Base-by-base conservation (phyloP, 192 early-diverging fungal genomes). In the Phycomyces nitens region DNA sequence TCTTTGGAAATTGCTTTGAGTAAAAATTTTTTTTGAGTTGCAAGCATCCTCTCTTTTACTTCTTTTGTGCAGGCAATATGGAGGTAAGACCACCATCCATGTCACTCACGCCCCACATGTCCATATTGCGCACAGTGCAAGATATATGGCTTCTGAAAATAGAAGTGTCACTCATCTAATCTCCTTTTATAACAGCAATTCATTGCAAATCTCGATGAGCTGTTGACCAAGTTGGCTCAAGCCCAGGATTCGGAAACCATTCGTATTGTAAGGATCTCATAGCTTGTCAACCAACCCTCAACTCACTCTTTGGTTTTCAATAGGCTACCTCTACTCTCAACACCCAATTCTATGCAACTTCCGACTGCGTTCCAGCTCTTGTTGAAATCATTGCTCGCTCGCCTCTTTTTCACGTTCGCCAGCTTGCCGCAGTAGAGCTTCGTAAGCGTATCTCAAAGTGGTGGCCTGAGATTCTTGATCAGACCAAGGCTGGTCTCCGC, bases 341-440 rank as follows among this genome's bases (percentile, higher is more conserved):
- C 76, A 83, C 80, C 62, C 81, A 92, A 69, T 92, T 79, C 75
- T 95, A 89, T 69, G 78, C 77, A 21, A 73, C 75, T n/a, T 60
- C 80, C 23, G 69, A 78, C 26, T 92, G 93, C 66, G 82, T 95
- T n/a, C 89, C 93, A 52, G 93, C 89, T 38, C 81, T 94, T 57
- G 77, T 89, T 51, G 79, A 91, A 54, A 87, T 95, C 49, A 80
- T 89, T 54, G 75, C 78, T 56, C 82, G 76, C 38, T 85, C 83
- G 49, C 59, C 81, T 57, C 78, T 88, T 60, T 72, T 78, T 66
- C 80, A 88, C 75, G 77, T 96, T 40, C 90, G 93, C 44, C 93
- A 95, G 73, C 77, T 96, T 51, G 88, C 92, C 27, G 87, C 92
- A 4, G 93, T 96, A 23, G 94, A 96, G 80, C 81, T 92, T 62